A percentile compares a stretch with the other conserved stretches of the same genome.
phyloP scores from a whole-genome alignment of 1,284 basidiomycete genomes.

The Volvariella surrecta region DNA sequence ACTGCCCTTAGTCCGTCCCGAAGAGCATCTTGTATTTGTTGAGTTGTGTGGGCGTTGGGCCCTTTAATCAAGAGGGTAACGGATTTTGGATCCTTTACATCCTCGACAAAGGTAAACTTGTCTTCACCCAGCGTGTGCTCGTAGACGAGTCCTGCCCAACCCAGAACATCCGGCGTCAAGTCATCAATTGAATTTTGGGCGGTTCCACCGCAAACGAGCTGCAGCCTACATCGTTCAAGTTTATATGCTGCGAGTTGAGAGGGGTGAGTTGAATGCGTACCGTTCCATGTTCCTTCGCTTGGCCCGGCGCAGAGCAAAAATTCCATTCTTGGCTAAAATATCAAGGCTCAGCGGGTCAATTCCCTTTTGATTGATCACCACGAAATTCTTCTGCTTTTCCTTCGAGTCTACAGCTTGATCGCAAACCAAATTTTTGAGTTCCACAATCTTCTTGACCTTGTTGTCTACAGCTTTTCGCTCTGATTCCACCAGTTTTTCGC shows the following conservation, averaged over 20 bases:
- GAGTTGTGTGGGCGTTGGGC: conserved; percentile 95
- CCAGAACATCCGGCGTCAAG: conserved; percentile 84
- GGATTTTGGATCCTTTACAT: conserved; percentile 93
- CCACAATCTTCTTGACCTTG: conserved; percentile 95
- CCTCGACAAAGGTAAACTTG: conserved; percentile 97
- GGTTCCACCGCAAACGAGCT: conserved; percentile 90
- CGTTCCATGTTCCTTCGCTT: conserved; percentile 98
- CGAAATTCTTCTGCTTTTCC: conserved; percentile 83
- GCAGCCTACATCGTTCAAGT: too few species aligned
- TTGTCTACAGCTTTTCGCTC: conserved; percentile 93
- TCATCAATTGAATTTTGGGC: conserved; percentile 99
- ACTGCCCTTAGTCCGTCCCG: conserved; percentile 95
- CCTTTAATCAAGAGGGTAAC: conserved; percentile 97
- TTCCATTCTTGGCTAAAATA: conserved; percentile 95
- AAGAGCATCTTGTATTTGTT: conserved; percentile 95
- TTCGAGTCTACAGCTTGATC: conserved; percentile 81
- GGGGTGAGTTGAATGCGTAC: conserved; percentile 36
- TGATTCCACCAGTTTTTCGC: conserved; percentile 97
- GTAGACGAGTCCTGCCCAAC: conserved; percentile 97
- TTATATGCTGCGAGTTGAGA: background rate
- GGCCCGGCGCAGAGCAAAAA: conserved; percentile 89
- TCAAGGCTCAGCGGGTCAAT: conserved; percentile 98
- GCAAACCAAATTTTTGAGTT: conserved; percentile 94
- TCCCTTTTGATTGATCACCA: conserved; percentile 98
- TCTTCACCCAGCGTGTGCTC: conserved; percentile 99